These are phyloP conservation scores for Globisporangium abappressorium DNA, from an alignment of 352 stramenopile species.

Conservation along the genomic window DNA sequence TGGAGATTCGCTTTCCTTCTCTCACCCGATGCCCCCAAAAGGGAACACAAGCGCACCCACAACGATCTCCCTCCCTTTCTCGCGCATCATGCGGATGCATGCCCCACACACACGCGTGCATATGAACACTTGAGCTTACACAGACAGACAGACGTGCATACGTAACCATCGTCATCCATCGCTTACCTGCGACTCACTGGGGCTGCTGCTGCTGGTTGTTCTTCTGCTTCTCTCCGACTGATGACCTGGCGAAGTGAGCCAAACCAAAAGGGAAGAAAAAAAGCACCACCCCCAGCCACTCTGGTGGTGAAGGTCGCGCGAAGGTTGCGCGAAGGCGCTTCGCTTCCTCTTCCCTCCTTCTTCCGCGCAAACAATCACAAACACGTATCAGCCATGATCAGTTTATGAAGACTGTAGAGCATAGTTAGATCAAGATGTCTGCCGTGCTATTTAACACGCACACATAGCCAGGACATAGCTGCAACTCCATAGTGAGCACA, in stretches of 20 bases:
- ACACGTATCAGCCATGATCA: too few species aligned
- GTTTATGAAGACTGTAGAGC: too few species aligned
- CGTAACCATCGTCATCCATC: neutral
- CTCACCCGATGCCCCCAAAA: neutral
- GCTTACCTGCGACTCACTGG: neutral
- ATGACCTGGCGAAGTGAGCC: constrained; percentile 5
- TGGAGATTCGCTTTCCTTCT: constrained; percentile 4
- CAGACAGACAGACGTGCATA: neutral
- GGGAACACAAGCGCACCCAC: neutral
- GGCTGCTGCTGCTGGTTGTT: neutral
- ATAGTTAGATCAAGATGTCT: too few species aligned
- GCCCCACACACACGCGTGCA: neutral
- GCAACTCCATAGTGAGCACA: too few species aligned
- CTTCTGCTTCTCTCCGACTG: constrained; percentile 1
- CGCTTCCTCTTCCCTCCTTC: constrained; percentile 5
- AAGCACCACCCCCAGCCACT: constrained; percentile 1
- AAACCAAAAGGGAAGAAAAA: constrained; percentile 14
- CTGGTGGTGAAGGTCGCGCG: constrained; percentile 8
- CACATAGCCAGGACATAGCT: too few species aligned
- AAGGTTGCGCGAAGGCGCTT: constrained; percentile 21
- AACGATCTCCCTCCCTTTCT: neutral
- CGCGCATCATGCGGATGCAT: neutral
- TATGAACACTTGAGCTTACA: neutral
- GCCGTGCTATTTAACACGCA: too few species aligned
- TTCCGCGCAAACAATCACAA: neutral